Percentiles rank a stretch among this genome's conserved stretches.
Evolutionary conservation across 768 basidiomycete genomes (phyloP).

Genomic region (Tephrocybe sp.): DNA sequence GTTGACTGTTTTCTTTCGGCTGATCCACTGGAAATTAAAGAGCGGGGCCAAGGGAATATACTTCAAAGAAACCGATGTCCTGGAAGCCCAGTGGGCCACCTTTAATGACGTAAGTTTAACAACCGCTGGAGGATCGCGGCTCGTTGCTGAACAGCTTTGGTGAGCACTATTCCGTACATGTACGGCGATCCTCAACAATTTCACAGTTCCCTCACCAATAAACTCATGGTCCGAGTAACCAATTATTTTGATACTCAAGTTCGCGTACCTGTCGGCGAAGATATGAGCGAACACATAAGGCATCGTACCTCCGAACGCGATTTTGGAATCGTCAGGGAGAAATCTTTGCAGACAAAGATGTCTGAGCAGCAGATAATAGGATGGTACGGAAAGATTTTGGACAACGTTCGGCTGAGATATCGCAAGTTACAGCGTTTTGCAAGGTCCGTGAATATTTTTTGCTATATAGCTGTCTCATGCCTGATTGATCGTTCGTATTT

Average conservation of each 20-base stretch:
- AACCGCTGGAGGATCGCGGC: conserved; percentile 79
- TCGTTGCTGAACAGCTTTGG: conserved; percentile 97
- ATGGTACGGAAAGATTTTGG: conserved; percentile 93
- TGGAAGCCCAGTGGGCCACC: conserved; percentile 95
- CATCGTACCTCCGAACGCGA: conserved; percentile 16
- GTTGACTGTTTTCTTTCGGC: conserved; percentile 84
- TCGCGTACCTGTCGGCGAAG: conserved; percentile 58
- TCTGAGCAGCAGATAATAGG: conserved; percentile 75
- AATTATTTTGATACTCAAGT: conserved; percentile 96
- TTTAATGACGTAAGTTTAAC: conserved; percentile 90
- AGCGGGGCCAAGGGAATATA: conserved; percentile 88
- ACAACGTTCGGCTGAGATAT: conserved; percentile 87
- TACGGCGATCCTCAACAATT: conserved; percentile 2
- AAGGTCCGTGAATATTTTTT: conserved; percentile 44
- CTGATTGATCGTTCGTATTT: conserved; percentile 1
- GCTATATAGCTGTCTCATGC: not conserved
- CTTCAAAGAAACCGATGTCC: conserved; percentile 97
- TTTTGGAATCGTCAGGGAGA: conserved; percentile 19
- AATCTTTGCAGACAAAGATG: conserved; percentile 51
- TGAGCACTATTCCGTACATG: conserved; percentile 32
- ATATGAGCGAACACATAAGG: conserved; percentile 24
- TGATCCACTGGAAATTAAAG: conserved; percentile 96
- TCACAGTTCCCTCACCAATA: conserved; percentile 83
- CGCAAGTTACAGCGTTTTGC: conserved; percentile 94
- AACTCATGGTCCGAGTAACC: conserved; percentile 87